These are phyloP conservation scores for Takashimella tepidaria DNA, from an alignment of 1,284 basidiomycete genomes.

Conservation along the genomic window DNA sequence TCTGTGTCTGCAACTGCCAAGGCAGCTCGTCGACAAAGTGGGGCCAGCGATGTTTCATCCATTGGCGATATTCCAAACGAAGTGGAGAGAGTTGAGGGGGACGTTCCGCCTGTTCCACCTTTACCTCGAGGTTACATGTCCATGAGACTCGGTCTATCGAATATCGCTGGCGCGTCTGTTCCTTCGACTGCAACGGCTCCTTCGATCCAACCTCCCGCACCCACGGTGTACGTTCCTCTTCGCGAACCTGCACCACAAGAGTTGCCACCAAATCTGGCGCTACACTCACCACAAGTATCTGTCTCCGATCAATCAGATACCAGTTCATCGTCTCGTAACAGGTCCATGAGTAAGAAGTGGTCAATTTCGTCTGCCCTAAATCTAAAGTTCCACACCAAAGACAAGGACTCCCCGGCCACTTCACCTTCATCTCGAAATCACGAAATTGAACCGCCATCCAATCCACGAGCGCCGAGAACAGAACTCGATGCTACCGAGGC, in stretches of 20 bases:
- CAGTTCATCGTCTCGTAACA: conserved; percentile 3
- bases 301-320: not conserved
- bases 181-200: conserved; percentile 10
- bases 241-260: conserved; percentile 1
- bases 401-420: conserved; percentile 35
- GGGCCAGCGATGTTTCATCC: conserved; percentile 73
- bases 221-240: conserved; percentile 10
- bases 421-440: conserved; percentile 19
- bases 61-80: conserved; percentile 3
- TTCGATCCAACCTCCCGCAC: conserved; percentile 5
- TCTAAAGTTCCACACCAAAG: conserved; percentile 55
- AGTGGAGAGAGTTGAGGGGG: conserved; percentile 43
- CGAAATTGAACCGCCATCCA: conserved; percentile 9
- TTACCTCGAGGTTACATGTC: conserved; percentile 87
- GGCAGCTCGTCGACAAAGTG: conserved; percentile 52
- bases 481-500: conserved; percentile 8
- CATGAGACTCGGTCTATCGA: conserved; percentile 29
- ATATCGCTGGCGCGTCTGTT: conserved; percentile 13
- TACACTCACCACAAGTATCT: conserved; percentile 5
- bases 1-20: conserved; percentile 60
- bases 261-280: conserved; percentile 5
- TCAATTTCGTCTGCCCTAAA: conserved; percentile 88
- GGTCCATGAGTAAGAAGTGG: conserved; percentile 76
- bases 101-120: conserved; percentile 91
- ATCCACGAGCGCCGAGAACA: conserved; percentile 31